Conservation (phyloP, 176 grass and related monocot species). For the Avena atlantica region DNA sequence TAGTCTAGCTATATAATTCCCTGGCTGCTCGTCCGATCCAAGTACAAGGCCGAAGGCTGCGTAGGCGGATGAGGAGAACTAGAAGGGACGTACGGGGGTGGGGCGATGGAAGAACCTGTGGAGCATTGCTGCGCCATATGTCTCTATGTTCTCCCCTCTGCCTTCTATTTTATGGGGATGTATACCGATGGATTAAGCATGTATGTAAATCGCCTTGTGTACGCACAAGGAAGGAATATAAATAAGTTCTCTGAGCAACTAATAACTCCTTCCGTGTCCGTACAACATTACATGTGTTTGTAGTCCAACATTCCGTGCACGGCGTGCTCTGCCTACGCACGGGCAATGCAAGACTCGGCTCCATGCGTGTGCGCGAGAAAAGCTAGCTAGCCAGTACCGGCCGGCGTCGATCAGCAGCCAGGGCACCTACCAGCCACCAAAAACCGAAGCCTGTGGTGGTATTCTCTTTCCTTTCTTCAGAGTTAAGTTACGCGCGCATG, state of each 20-base stretch:
- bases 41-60: conserved; percentile 15
- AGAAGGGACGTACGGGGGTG: not conserved
- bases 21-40: not conserved
- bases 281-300: not conserved
- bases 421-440: not conserved
- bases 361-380: not conserved
- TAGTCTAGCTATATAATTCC: not conserved
- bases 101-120: not conserved
- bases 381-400: too few relatives aligned
- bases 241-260: not conserved
- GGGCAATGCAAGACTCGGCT: too few relatives aligned
- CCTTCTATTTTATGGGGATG: conserved; percentile 30
- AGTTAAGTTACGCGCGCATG: not conserved
- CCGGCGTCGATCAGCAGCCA: too few relatives aligned
- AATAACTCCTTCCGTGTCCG: not conserved
- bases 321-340: too few relatives aligned
- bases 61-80: not conserved
- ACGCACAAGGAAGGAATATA: not conserved
- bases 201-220: not conserved
- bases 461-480: not conserved
- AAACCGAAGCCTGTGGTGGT: not conserved
- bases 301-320: too few relatives aligned
- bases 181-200: conserved; percentile 6
- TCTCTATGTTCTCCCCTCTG: not conserved
- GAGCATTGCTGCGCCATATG: conserved; percentile 7